Percentiles rank a stretch among this genome's conserved stretches.
Conservation (phyloP, 495 filamentous ascomycete species). For the Sphaerosporella brunnea region DNA sequence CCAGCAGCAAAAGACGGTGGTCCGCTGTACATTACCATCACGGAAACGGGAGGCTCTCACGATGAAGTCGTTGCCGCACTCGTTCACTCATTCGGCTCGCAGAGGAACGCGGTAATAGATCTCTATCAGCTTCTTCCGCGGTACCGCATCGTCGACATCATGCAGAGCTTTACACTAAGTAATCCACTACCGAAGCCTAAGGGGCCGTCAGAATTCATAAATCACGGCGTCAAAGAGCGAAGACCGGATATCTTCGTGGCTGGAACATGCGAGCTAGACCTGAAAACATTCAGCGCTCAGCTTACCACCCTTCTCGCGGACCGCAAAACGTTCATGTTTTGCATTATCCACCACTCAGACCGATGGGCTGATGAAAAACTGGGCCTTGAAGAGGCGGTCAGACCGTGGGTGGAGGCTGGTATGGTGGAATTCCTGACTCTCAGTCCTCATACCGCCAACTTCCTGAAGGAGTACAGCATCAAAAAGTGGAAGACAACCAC, state of each 20-base stretch:
- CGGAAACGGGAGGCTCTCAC: constrained; percentile 21
- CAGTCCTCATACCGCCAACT: constrained; percentile 15
- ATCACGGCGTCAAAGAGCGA: neutral
- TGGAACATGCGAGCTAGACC: constrained; percentile 21
- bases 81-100: constrained; percentile 21
- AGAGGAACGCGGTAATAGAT: constrained; percentile 9
- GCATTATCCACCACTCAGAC: constrained; percentile 22
- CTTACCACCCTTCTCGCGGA: constrained; percentile 12
- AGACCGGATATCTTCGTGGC: constrained; percentile 15
- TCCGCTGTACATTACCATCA: constrained; percentile 1
- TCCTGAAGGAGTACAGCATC: constrained; percentile 10
- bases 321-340: constrained; percentile 20
- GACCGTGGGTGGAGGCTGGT: constrained; percentile 15
- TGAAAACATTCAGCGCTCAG: neutral
- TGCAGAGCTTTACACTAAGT: constrained; percentile 13
- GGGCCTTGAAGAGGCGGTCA: constrained; percentile 5
- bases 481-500: constrained; percentile 10
- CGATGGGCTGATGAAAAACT: constrained; percentile 10
- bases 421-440: constrained; percentile 19
- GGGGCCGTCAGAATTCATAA: constrained; percentile 3
- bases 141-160: constrained; percentile 19
- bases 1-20: neutral
- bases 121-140: constrained; percentile 17
- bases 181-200: constrained; percentile 5
- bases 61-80: constrained; percentile 25